Base-by-base conservation (phyloP, 177 flowering plant species). In the Telopea speciosissima region DNA sequence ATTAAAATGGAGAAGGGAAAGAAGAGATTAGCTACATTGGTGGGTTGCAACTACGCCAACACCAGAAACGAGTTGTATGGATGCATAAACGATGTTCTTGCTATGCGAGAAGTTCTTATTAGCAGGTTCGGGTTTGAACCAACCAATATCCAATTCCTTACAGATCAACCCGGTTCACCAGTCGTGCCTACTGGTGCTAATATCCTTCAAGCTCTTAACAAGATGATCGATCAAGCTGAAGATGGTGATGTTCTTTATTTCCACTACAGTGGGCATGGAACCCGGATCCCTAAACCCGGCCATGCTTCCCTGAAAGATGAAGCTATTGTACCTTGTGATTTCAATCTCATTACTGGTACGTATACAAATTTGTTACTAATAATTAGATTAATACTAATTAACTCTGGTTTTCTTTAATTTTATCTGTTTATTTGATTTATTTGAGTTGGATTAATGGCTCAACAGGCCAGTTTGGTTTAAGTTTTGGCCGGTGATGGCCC, bases 181-280 rank as follows among this genome's bases (percentile, higher is more conserved):
- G 63, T 67, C 54, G 65, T 54, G 72, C 82, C 85, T 16, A 82
- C 82, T 0, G 82, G 82, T 31, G 68, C 70, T 9, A 79, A 79
- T 75, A 89, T 91, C 19, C 83, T 71, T 80, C 68, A 69, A 49
- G 83, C 83, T 0, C 85, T 89, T 0, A 49, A 70, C 16, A 31
- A 42, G 31, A 86, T 91, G 89, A 78, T 89, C 25, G 83, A 80
- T 64, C 66, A 68, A 24, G 89, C 91, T 28, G 79, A 80, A 56
- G 65, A 82, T 0, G 95, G 92, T 0, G 97, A 89, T 68, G 85
- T 87, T 8, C 73, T 91, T 19, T 89, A 78, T 68, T 90, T 91
- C 60, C 95, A 91, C 68, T 91, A 83, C 45, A 88, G 92, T 44
- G 97, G 97, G 22, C 97, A 91, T 75, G 97, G 97, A 25, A 91